Evolutionary conservation across 352 stramenopile species (phyloP), one percentile per base, ranked within the genome.

Genomic region (Globisporangium nagaii): DNA sequence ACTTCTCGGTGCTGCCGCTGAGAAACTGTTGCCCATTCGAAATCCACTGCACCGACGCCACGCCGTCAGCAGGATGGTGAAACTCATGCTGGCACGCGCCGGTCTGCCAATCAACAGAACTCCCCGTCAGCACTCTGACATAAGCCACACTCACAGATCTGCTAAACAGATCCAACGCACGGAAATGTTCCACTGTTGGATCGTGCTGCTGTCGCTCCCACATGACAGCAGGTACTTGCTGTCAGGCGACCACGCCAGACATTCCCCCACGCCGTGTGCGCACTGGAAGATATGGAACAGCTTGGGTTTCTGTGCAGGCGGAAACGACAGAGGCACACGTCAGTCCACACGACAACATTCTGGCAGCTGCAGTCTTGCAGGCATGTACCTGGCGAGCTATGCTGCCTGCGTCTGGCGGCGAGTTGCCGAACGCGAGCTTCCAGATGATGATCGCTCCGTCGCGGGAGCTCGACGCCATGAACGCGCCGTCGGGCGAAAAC

Each of bases 361-460:
- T 24, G 27, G 2, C 2, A 19, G 2, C n/a, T 22, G 4, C 40
- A 19, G 8, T 27, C 28, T 15, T 7, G 8, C 43, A n/a, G 2
- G 34, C 13, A 30, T 37, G 15, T 28, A 50, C 51, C 28, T 35
- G 51, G 6, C n/a, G 24, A 22, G 6, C 6, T 43, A 13, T 59
- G 24, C 20, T 45, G 20, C 11, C 2, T n/a, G 24, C 6, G 13
- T 40, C 28, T 31, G 42, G 48, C 8, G 40, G 10, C 6, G 48
- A 51, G 2, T 65, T 40, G 5, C 2, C 32, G 35, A 75, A 69
- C 11, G 46, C 53, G 10, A 89, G 53, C 30, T 75, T 56, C 79
- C 84, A 96, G 11, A 96, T 58, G 10, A 97, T 62, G 12, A 96
- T 75, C 11, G 71, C 79, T 1, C 79, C 84, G 32, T 94, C 81